These are phyloP conservation scores for Globisporangium abappressorium DNA, from an alignment of 352 stramenopile species.

Conservation along the genomic window DNA sequence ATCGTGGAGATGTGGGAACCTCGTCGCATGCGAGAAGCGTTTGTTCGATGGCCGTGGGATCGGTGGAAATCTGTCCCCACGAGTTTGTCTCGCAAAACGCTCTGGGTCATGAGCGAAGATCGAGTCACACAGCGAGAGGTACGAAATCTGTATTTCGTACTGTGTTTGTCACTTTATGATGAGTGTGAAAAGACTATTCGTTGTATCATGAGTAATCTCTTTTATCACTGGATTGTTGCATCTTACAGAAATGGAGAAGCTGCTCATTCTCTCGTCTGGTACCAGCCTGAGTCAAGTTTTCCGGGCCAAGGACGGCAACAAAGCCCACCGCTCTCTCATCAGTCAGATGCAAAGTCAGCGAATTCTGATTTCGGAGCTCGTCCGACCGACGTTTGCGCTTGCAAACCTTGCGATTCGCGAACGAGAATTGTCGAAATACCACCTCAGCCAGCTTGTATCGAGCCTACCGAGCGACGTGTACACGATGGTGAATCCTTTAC, in stretches of 20 bases:
- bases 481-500: conserved; percentile 41
- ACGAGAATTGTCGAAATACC: conserved; percentile 24
- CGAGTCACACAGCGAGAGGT: conserved; percentile 6
- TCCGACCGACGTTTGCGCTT: conserved; percentile 40
- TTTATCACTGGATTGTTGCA: not conserved
- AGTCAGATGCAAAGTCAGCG: not conserved
- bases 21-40: not conserved
- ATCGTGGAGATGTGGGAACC: not conserved
- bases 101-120: not conserved
- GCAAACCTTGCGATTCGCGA: conserved; percentile 21
- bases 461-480: conserved; percentile 40
- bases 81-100: not conserved
- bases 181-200: not conserved
- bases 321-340: not conserved
- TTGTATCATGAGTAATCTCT: not conserved
- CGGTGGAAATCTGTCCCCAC: conserved; percentile 2
- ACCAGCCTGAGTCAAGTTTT: conserved; percentile 31
- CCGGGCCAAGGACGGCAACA: not conserved
- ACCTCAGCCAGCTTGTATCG: conserved; percentile 27
- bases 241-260: conserved; percentile 16
- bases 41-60: conserved; percentile 7
- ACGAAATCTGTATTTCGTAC: not conserved
- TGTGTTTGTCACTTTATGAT: not conserved
- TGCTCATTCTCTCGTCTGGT: conserved; percentile 48
- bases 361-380: conserved; percentile 14